Evolutionary conservation across 192 early-diverging fungal species (phyloP), one percentile per base, ranked within the genome.

Genomic region (Gryganskiella cystojenkinii): DNA sequence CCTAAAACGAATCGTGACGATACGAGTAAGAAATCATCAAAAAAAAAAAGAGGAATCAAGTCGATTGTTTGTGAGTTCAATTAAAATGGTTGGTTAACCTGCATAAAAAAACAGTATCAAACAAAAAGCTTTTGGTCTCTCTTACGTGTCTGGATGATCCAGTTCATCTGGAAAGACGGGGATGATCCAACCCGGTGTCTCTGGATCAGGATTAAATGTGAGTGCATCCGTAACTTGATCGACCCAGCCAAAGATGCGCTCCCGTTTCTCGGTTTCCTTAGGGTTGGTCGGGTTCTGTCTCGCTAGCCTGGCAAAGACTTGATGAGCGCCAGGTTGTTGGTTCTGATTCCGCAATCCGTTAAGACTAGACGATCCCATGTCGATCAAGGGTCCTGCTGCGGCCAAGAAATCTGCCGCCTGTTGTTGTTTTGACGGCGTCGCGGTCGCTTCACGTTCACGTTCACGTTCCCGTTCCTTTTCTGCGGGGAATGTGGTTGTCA

Each of bases 331-430:
- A 1, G 52, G 63, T 1, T 28, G 45, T 10, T 50, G 63, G 13
- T 54, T 46, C 24, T 25, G 22, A 52, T 10, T 10, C 14, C 14
- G 11, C 24, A 37, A 37, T 56, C 43, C 43, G n/a, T 59, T 59
- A 4, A 27, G 7, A 24, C 4, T 57, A 4, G 45, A 57, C 9
- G 33, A 47, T 46, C 66, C 66, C 15, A 11, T 52, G 15, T 76
- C 73, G 22, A 76, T 67, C 20, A 76, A 24, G 0, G 73, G 73
- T 15, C 73, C 73, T n/a, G 73, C 73, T 17, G 14, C 55, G 31
- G 73, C 73, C 44, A 76, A 54, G 11, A 56, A 7, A 11, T 43
- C 46, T n/a, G 60, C 9, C 24, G 73, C 57, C 35, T 74, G 25
- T 43, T 47, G 67, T 54, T 56, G 30, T 47, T 56, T n/a, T 20